Percentiles rank a stretch among this genome's conserved stretches.
Evolutionary conservation across 2,329 filamentous ascomycete species (phyloP).

Genomic region (Diaporthe velutina): DNA sequence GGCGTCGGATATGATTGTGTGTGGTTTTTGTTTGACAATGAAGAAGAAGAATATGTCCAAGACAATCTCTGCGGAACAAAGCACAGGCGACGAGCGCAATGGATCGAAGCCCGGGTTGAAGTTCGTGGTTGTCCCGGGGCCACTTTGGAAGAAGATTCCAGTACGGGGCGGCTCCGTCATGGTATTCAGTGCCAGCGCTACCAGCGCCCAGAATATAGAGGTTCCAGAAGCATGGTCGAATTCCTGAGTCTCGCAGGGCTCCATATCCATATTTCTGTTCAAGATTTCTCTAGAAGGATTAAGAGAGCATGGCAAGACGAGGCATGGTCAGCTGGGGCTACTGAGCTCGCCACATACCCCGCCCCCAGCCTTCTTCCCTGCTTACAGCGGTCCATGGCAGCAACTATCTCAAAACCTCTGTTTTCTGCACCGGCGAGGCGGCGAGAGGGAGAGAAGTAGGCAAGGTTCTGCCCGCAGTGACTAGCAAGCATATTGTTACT

Average conservation of each 20-base stretch:
- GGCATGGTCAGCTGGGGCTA: background rate
- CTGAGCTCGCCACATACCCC: background rate
- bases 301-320: background rate
- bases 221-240: background rate
- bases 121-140: background rate
- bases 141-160: background rate
- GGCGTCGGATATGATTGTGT: background rate
- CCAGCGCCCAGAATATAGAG: background rate
- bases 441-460: background rate
- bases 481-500: background rate
- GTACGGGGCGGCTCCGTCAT: background rate
- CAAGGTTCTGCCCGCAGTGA: background rate
- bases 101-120: background rate
- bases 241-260: background rate
- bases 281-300: background rate
- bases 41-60: slow-evolving; percentile 10
- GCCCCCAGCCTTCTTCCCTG: background rate
- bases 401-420: too few species aligned
- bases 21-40: background rate
- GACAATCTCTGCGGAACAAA: background rate
- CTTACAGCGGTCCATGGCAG: too few species aligned
- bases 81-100: background rate
- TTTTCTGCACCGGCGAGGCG: too few species aligned
- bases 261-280: background rate
- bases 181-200: background rate